A percentile compares a stretch with the other conserved stretches of the same genome.
Evolutionary conservation across 768 basidiomycete species (phyloP).

Genomic region (Boletus barrowsii): DNA sequence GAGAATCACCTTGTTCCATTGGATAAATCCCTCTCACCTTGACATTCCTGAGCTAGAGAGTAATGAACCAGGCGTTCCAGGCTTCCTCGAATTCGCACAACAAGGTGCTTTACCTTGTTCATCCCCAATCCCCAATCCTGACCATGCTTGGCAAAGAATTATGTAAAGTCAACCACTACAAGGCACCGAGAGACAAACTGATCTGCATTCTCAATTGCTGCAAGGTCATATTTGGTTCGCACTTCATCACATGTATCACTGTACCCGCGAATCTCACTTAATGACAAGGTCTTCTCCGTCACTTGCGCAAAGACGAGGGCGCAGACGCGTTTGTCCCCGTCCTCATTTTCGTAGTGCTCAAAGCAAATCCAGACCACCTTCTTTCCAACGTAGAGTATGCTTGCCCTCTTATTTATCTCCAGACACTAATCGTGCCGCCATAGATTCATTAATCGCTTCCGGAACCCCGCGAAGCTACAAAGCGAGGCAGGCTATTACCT

Average conservation of each 20-base stretch:
- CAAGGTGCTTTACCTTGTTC: constrained; percentile 55
- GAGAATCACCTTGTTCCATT: constrained; percentile 85
- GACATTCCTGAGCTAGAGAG: constrained; percentile 82
- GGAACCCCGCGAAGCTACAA: constrained; percentile 84
- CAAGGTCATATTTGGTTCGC: constrained; percentile 97
- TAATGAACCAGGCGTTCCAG: constrained; percentile 44
- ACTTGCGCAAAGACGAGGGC: constrained; percentile 78
- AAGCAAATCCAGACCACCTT: constrained; percentile 90
- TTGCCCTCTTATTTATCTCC: background rate
- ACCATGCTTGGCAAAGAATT: constrained; percentile 54
- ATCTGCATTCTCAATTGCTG: constrained; percentile 97
- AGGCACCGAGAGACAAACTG: constrained; percentile 95
- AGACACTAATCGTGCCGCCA: background rate
- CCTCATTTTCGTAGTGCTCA: constrained; percentile 89
- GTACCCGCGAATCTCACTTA: background rate
- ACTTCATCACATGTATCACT: constrained; percentile 4
- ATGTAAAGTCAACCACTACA: constrained; percentile 97
- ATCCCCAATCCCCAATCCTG: background rate
- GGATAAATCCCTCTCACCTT: constrained; percentile 86
- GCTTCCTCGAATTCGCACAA: constrained; percentile 85
- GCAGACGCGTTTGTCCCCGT: constrained; percentile 96
- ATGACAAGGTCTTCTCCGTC: constrained; percentile 76
- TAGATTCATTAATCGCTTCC: constrained; percentile 94
- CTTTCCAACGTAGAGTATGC: constrained; percentile 93
- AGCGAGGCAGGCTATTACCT: constrained; percentile 98